Evolutionary conservation across 495 filamentous ascomycete genomes (phyloP), one percentile per base, ranked within the genome.

Genomic region (Staphylotrichum longicolle): DNA sequence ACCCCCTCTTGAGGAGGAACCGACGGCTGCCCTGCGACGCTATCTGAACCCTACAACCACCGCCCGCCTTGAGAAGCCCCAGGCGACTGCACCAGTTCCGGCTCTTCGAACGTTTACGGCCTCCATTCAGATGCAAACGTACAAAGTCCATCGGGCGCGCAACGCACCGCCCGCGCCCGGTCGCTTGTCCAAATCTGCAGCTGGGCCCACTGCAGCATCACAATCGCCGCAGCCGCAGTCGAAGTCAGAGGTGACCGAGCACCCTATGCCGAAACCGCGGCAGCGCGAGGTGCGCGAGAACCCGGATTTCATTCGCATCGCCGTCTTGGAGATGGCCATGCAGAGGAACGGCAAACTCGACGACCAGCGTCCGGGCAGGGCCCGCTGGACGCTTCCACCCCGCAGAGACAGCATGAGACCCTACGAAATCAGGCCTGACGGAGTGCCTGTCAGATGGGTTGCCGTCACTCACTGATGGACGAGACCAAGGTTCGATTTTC

Each of bases 301-400:
- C 70, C 84, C 88, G 32, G 88, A 97, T 65, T 98, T 98, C 75
- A 86, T 98, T 54, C 86, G 94, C 35, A 87, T 98, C 67, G 90
- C 95, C 34, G 93, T 97, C 57, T 81, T 97, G 68, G 94, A 98
- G 75, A 96, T 96, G 89, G 90, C 93, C 61, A 98, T 98, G 94
- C 88, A 93, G 37, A 87, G 91, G 66, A 83, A 81, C 48, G 94
- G 94, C 48, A 98, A 98, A 75, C 77, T 98, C 59, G 90, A 91
- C 66, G 89, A 93, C 50, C 86, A 88, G 50, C 85, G 85, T n/a
- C 88, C 88, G 45, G 90, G 92, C 9, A 83, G 87, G 54, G 94
- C 94, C 44, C 85, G 85, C 61, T 85, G 94, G 73, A 91, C 90
- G 74, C 77, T 98, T n/a, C 93, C 93, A 42, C 91, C 94, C 27